Evolutionary conservation across 108 stramenopile genomes (phyloP).

Genomic region (Nannochloropsis oceanica): DNA sequence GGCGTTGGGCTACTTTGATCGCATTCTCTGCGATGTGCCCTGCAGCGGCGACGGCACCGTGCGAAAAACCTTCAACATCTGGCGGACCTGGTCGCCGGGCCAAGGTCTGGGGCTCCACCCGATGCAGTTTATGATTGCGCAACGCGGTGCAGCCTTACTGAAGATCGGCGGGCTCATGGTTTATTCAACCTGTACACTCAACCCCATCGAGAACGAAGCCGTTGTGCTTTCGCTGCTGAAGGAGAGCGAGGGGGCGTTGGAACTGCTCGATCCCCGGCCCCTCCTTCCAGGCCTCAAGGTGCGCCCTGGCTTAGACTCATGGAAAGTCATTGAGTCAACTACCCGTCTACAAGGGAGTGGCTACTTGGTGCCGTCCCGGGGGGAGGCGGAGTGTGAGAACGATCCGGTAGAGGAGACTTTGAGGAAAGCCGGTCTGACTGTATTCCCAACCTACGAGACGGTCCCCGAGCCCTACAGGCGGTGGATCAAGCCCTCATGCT

Average conservation of each 20-base stretch:
- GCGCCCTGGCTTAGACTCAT: slow-evolving; percentile 63
- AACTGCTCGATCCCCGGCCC: slow-evolving; percentile 59
- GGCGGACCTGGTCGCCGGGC: slow-evolving; percentile 52
- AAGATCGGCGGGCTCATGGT: slow-evolving; percentile 66
- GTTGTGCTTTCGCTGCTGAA: slow-evolving; percentile 62
- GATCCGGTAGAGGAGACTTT: neutral
- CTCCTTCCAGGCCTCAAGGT: slow-evolving; percentile 33
- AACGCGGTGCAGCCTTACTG: slow-evolving; percentile 36
- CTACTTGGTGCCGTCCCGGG: neutral
- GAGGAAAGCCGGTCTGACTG: slow-evolving; percentile 15
- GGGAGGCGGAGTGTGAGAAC: neutral
- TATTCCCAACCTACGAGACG: slow-evolving; percentile 15
- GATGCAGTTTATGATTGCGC: slow-evolving; percentile 41
- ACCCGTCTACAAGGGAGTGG: neutral
- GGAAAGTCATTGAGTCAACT: slow-evolving; percentile 52
- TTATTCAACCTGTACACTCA: slow-evolving; percentile 91
- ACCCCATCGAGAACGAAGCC: slow-evolving; percentile 96
- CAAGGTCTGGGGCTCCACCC: slow-evolving; percentile 28
- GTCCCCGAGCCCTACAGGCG: neutral
- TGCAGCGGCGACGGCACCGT: slow-evolving; percentile 95
- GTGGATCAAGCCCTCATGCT: slow-evolving; percentile 25
- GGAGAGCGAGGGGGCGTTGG: slow-evolving; percentile 37
- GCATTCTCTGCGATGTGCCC: slow-evolving; percentile 92
- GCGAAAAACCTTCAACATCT: slow-evolving; percentile 81
- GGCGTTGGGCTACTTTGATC: slow-evolving; percentile 54